Conservation (phyloP, 805 yeast genomes). For the Kodamaea lidongshanica region DNA sequence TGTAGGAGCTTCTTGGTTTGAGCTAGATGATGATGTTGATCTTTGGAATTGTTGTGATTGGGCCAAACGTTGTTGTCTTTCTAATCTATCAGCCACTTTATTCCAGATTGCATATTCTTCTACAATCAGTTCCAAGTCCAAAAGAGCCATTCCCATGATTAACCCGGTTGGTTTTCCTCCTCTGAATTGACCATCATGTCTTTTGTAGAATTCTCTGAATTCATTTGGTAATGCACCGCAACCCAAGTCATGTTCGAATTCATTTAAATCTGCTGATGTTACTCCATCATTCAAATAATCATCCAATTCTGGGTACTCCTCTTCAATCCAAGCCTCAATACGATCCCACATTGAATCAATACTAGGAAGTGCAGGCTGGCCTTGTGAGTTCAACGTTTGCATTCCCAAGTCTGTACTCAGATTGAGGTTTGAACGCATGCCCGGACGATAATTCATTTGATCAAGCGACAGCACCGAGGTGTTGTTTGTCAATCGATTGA, state of each 20-base stretch:
- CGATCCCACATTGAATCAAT: conserved; percentile 40
- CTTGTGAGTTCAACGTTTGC: conserved; percentile 39
- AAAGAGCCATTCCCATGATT: conserved; percentile 36
- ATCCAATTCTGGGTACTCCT: conserved; percentile 41
- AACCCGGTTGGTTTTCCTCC: conserved; percentile 43
- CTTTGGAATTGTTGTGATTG: conserved; percentile 22
- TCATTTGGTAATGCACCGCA: conserved; percentile 39
- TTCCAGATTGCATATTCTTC: conserved; percentile 39
- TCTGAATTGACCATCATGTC: conserved; percentile 42
- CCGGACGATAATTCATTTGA: conserved; percentile 34
- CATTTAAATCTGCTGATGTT: conserved; percentile 41
- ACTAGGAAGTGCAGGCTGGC: conserved; percentile 44
- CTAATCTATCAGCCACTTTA: conserved; percentile 36
- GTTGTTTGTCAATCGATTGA: conserved; percentile 21
- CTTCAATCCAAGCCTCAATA: conserved; percentile 38
- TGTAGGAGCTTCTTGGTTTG: conserved; percentile 16
- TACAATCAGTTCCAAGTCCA: conserved; percentile 38
- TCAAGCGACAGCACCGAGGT: conserved; percentile 26
- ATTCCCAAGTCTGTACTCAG: conserved; percentile 34
- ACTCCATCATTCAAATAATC: conserved; percentile 40
- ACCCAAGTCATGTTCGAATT: conserved; percentile 40
- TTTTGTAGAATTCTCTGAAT: conserved; percentile 39
- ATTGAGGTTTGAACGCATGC: conserved; percentile 37
- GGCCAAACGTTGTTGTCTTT: conserved; percentile 28
- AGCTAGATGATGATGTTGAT: conserved; percentile 8